A percentile compares a stretch with the other conserved stretches of the same genome.
Conservation (phyloP, 192 early-diverging fungal genomes). For the Geosiphon pyriformis region DNA sequence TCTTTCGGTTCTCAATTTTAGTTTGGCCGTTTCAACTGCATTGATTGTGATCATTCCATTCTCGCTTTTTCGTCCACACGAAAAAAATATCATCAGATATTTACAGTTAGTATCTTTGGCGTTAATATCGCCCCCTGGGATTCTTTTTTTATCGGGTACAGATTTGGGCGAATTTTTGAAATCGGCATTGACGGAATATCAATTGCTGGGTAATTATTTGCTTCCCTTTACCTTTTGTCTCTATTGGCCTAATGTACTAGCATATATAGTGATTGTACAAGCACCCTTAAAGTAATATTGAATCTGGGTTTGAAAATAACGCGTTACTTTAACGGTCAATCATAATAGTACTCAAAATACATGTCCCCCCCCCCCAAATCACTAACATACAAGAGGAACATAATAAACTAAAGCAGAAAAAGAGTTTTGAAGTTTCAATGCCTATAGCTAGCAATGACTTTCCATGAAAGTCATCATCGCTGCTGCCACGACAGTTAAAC, state of each 20-base stretch:
- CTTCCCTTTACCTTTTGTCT: slow-evolving; percentile 60
- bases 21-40: slow-evolving; percentile 56
- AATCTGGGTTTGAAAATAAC: not conserved
- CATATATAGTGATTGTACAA: slow-evolving; percentile 35
- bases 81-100: slow-evolving; percentile 19
- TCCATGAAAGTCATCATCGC: not conserved
- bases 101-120: slow-evolving; percentile 45
- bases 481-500: not conserved
- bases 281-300: slow-evolving; percentile 13
- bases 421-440: not conserved
- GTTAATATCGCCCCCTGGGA: slow-evolving; percentile 49
- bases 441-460: not conserved
- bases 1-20: slow-evolving; percentile 69
- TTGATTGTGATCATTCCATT: slow-evolving; percentile 56
- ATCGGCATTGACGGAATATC: slow-evolving; percentile 54
- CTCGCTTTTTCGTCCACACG: slow-evolving; percentile 43
- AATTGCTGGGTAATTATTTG: slow-evolving; percentile 56
- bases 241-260: slow-evolving; percentile 64
- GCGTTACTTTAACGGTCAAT: no score
- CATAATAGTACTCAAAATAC: not conserved
- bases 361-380: not conserved
- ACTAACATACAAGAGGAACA: not conserved
- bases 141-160: slow-evolving; percentile 36
- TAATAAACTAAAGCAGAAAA: not conserved
- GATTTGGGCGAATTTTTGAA: slow-evolving; percentile 42